Evolutionary conservation across 2,329 filamentous ascomycete species (phyloP), one percentile per base, ranked within the genome.

Genomic region (Ophiostoma angusticollis): DNA sequence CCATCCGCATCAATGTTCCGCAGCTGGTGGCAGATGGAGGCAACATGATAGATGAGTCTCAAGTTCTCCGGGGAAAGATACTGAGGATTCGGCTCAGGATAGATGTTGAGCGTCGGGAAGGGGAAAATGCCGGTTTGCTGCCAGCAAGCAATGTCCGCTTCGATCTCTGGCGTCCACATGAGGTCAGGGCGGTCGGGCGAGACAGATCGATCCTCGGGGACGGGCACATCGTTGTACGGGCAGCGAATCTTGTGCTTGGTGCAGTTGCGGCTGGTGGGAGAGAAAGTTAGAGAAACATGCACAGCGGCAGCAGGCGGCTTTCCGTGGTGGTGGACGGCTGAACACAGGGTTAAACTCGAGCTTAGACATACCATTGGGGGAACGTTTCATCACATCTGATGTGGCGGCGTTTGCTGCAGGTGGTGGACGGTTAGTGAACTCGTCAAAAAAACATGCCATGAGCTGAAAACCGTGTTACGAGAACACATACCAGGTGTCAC

Each of bases 181-280:
- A 96, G 72, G 52, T 79, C 74, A 42, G 74, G 68, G 60, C 72
- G 76, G 49, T 72, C 68, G 46, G 76, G 74, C 47, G 73, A 74
- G 30, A 67, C 65, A 27, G 72, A 68, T 49, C 74, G 66, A 49
- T 74, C 67, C 49, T 82, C 78, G 42, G 79, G 70, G 32, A 74
- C 68, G 35, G 82, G 74, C 54, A 79, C 78, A 57, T 96, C 87
- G 70, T 94, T 93, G 67, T 96, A 98, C 52, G 94, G 91, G 63
- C 91, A 98, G 54, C 87, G 83, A 53, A 93, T 91, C 65, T 95
- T 94, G 65, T 98, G 91, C 65, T 96, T 98, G 45, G 89, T 95
- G 64, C 91, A 98, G 63, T 98, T 98, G 54, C 85, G 85, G 66
- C 87, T 93, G 30, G 5, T 25, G 16, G 9, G 8, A 6, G 11